Evolutionary conservation across 2,329 filamentous ascomycete species (phyloP).

Genomic region (Neofusicoccum umdonicola): DNA sequence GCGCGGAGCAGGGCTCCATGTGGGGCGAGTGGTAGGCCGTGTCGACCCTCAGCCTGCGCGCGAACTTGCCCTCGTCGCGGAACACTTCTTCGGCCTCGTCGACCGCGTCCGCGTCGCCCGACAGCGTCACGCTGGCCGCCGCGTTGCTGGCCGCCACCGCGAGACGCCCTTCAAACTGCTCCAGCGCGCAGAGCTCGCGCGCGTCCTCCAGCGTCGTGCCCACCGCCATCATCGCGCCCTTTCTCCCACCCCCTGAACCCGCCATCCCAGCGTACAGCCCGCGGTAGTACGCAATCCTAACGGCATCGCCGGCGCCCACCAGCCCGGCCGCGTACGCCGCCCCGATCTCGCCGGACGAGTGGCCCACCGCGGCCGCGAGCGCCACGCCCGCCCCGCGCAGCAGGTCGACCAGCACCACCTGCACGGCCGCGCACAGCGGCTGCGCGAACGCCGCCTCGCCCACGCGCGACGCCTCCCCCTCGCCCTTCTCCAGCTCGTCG

Average conservation of each 20-base stretch:
- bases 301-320: constrained; percentile 23
- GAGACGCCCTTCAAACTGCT: constrained; percentile 22
- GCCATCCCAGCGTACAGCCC: constrained; percentile 19
- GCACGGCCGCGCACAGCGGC: constrained; percentile 26
- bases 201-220: constrained; percentile 14
- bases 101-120: constrained; percentile 23
- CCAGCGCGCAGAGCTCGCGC: background rate
- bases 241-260: constrained; percentile 14
- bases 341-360: constrained; percentile 32
- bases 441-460: constrained; percentile 26
- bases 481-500: constrained; percentile 23
- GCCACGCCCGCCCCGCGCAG: constrained; percentile 26
- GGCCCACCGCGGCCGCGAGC: constrained; percentile 27
- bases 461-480: constrained; percentile 20
- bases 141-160: constrained; percentile 28
- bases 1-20: constrained; percentile 14
- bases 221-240: constrained; percentile 36
- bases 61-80: constrained; percentile 19
- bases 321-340: constrained; percentile 28
- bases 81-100: constrained; percentile 9
- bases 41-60: constrained; percentile 19
- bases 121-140: constrained; percentile 21
- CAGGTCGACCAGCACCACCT: constrained; percentile 28
- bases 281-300: constrained; percentile 26
- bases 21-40: constrained; percentile 23